Evolutionary conservation across 73 alveolate species (phyloP).

Genomic region (Tetrahymena thermophila): DNA sequence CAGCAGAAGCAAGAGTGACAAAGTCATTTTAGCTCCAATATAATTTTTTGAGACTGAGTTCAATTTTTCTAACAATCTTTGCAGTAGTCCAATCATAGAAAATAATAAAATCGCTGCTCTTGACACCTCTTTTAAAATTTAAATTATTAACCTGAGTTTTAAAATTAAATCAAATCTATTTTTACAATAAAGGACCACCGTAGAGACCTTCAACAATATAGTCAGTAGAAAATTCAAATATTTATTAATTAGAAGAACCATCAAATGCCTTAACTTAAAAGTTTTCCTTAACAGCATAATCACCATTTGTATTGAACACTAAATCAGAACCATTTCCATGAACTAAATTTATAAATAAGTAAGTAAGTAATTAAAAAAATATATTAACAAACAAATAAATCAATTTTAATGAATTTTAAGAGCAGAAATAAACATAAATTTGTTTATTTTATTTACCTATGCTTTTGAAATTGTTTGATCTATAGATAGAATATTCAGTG

Average conservation of each 20-base stretch:
- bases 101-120: slow-evolving; percentile 81
- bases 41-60: slow-evolving; percentile 85
- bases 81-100: slow-evolving; percentile 88
- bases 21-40: slow-evolving; percentile 80
- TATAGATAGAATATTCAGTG: slow-evolving; percentile 66
- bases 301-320: slow-evolving; percentile 62
- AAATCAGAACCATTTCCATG: slow-evolving; percentile 68
- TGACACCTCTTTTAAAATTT: slow-evolving; percentile 44
- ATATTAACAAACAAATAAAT: not conserved
- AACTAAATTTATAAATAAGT: slow-evolving; percentile 39
- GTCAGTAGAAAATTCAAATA: slow-evolving; percentile 76
- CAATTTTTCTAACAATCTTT: slow-evolving; percentile 84
- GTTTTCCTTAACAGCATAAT: slow-evolving; percentile 62
- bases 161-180: not conserved
- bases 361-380: too few species aligned
- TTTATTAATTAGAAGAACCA: slow-evolving; percentile 4
- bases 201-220: slow-evolving; percentile 80
- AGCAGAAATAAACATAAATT: slow-evolving; percentile 14
- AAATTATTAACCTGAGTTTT: not conserved
- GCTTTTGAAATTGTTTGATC: slow-evolving; percentile 51
- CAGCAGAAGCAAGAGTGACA: slow-evolving; percentile 76
- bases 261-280: slow-evolving; percentile 42
- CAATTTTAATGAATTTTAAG: slow-evolving; percentile 37
- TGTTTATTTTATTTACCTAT: not conserved
- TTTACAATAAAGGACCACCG: slow-evolving; percentile 84